Conservation (phyloP, 129 eudicot genomes). For the Helichrysum umbraculigerum region DNA sequence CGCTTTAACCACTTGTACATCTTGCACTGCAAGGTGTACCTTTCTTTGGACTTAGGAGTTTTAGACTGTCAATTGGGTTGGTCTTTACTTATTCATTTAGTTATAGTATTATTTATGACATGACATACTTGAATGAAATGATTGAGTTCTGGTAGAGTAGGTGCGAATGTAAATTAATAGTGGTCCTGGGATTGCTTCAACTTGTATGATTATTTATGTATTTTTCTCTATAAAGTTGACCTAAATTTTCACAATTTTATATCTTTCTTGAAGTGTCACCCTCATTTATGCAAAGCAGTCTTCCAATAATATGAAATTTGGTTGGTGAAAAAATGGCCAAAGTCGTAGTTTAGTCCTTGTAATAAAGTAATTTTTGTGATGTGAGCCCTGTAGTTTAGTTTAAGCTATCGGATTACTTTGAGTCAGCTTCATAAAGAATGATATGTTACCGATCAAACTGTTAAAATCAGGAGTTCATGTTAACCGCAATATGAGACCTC, state of each 20-base stretch:
- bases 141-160: conserved; percentile 48
- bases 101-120: conserved; percentile 34
- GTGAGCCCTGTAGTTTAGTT: conserved; percentile 3
- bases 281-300: conserved; percentile 30
- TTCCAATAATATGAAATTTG: conserved; percentile 32
- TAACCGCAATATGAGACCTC: background rate
- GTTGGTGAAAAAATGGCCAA: conserved; percentile 15
- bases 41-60: conserved; percentile 19
- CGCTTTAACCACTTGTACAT: conserved; percentile 15
- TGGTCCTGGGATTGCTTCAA: conserved; percentile 51
- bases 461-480: background rate
- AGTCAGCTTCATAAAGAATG: background rate
- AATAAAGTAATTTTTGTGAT: conserved; percentile 3
- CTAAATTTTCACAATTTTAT: conserved; percentile 17
- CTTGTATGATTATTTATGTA: conserved; percentile 27
- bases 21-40: conserved; percentile 21
- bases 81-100: conserved; percentile 18
- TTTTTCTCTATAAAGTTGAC: conserved; percentile 26
- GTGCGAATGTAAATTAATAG: conserved; percentile 42
- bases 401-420: background rate
- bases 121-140: conserved; percentile 38
- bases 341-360: background rate
- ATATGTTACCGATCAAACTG: background rate
- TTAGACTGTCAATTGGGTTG: conserved; percentile 16
- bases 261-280: conserved; percentile 36